phyloP scores from a whole-genome alignment of 2,329 filamentous ascomycete genomes.

The Nakataea oryzae region DNA sequence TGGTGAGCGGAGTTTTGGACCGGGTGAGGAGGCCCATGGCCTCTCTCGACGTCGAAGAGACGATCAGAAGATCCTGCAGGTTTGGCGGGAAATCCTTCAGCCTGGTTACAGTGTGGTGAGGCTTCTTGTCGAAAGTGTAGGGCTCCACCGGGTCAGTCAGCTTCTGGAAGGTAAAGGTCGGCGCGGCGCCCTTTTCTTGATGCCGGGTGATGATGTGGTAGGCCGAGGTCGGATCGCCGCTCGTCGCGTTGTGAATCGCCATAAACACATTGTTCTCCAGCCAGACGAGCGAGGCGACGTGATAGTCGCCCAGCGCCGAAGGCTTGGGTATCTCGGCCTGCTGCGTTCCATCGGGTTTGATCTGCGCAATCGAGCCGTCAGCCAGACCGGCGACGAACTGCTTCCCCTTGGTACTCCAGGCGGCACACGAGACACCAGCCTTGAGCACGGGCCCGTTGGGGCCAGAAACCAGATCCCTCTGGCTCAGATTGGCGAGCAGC shows the following conservation, averaged over 20 bases:
- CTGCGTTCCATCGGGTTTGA: constrained; percentile 68
- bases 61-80: constrained; percentile 69
- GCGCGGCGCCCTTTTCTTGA: constrained; percentile 30
- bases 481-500: constrained; percentile 70
- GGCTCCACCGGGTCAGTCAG: constrained; percentile 65
- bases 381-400: constrained; percentile 79
- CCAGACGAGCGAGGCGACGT: constrained; percentile 79
- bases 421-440: constrained; percentile 67
- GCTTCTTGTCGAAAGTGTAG: constrained; percentile 50
- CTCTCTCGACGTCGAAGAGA: constrained; percentile 69
- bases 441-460: constrained; percentile 56
- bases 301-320: constrained; percentile 52
- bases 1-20: constrained; percentile 57
- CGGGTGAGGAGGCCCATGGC: constrained; percentile 73
- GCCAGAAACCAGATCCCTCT: constrained; percentile 45
- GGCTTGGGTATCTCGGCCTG: constrained; percentile 75
- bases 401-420: constrained; percentile 91
- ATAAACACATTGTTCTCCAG: constrained; percentile 81
- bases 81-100: constrained; percentile 72
- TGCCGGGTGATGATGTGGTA: constrained; percentile 72
- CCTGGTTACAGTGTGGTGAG: constrained; percentile 69
- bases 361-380: constrained; percentile 70
- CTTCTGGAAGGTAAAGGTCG: constrained; percentile 60
- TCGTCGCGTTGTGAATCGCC: constrained; percentile 61
- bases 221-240: constrained; percentile 51